Evolutionary conservation across 75 land plant species (phyloP).

Genomic region (Cryptomeria japonica): DNA sequence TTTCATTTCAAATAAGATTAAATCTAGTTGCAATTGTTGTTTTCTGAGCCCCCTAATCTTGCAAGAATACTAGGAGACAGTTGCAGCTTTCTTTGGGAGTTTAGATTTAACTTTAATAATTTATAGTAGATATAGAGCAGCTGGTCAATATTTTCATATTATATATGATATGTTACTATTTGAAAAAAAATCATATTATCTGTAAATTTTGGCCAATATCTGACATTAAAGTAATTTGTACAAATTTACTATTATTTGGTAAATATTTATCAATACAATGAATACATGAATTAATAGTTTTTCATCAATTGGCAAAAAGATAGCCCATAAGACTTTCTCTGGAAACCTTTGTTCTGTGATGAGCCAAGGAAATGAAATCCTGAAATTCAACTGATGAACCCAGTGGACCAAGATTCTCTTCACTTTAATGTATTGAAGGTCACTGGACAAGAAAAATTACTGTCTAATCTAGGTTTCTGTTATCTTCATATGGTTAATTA

Average conservation of each 20-base stretch:
- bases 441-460: background rate
- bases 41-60: background rate
- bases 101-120: background rate
- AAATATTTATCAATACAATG: background rate
- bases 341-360: background rate
- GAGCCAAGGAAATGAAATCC: background rate
- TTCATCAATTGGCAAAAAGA: background rate
- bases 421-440: background rate
- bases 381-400: background rate
- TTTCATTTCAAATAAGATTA: too few relatives aligned
- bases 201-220: background rate
- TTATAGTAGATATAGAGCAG: background rate
- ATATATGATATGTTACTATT: background rate
- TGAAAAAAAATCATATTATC: background rate
- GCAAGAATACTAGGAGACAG: background rate
- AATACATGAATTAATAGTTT: background rate
- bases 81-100: background rate
- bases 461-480: background rate
- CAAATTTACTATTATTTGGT: background rate
- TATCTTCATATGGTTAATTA: background rate
- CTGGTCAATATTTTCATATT: background rate
- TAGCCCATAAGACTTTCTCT: background rate
- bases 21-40: too few relatives aligned
- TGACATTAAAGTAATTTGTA: background rate
- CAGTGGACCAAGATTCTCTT: background rate